A percentile compares a stretch with the other conserved stretches of the same genome.
These are phyloP conservation scores for Teratosphaeria zuluensis DNA, from an alignment of 2,329 filamentous ascomycete genomes.

Conservation along the genomic window DNA sequence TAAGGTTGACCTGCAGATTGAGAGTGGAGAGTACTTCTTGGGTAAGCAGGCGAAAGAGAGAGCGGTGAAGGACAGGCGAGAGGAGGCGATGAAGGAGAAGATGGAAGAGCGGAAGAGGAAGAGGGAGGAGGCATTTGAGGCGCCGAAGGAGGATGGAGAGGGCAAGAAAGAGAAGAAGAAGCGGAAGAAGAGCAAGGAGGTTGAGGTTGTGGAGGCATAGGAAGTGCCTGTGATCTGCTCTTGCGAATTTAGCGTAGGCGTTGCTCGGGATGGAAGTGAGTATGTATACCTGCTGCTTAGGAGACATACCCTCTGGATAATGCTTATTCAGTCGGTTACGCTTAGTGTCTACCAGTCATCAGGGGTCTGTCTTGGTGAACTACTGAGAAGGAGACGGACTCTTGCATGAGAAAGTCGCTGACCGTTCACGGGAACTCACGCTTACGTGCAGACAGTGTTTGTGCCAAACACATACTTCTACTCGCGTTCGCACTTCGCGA, in stretches of 20 bases:
- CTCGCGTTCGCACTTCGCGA: no score
- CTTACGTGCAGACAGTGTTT: no score
- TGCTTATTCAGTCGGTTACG: no score
- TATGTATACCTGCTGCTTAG: background rate
- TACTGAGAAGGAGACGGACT: no score
- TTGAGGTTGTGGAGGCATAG: background rate
- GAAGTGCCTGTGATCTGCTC: background rate
- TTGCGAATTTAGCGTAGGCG: background rate
- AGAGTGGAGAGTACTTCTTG: conserved; percentile 94
- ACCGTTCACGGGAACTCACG: no score
- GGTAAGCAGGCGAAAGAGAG: conserved; percentile 87
- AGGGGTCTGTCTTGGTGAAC: no score
- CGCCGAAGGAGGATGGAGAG: conserved; percentile 64
- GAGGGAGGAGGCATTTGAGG: conserved; percentile 74
- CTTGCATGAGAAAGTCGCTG: no score
- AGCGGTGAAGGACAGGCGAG: conserved; percentile 64
- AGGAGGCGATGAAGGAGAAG: conserved; percentile 77
- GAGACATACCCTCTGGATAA: no score
- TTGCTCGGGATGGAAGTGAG: background rate
- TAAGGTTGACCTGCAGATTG: conserved; percentile 96
- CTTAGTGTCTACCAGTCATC: no score
- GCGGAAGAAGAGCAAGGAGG: conserved; percentile 32
- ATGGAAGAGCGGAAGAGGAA: conserved; percentile 82
- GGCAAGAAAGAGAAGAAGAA: conserved; percentile 40
- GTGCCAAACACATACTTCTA: no score